Percentiles rank a stretch among this genome's conserved stretches.
Evolutionary conservation across 805 yeast genomes (phyloP).

Genomic region (Kluyveromyces nonfermentans): DNA sequence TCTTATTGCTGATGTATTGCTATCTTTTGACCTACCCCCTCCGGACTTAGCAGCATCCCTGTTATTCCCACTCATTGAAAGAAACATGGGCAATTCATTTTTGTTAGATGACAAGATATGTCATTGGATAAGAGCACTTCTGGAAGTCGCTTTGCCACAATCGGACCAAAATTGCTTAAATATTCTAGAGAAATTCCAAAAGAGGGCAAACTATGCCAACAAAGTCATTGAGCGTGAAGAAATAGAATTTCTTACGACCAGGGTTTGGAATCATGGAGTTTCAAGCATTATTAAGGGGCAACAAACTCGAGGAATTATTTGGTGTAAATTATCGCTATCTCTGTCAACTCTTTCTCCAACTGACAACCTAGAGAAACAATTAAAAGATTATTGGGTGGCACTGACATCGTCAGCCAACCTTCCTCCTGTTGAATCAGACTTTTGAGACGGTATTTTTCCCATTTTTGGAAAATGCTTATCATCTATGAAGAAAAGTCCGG

Average conservation of each 20-base stretch:
- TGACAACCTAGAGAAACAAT: constrained; percentile 17
- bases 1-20: constrained; percentile 14
- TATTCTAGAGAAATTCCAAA: constrained; percentile 6
- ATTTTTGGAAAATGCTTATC: too few species aligned
- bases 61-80: constrained; percentile 14
- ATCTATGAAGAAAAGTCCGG: too few species aligned
- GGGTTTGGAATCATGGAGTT: constrained; percentile 34
- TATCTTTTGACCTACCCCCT: constrained; percentile 11
- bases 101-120: constrained; percentile 15
- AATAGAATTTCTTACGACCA: constrained; percentile 30
- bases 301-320: constrained; percentile 14
- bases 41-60: constrained; percentile 12
- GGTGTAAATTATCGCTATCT: constrained; percentile 26
- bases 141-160: constrained; percentile 9
- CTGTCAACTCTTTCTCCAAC: constrained; percentile 20
- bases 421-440: too few species aligned
- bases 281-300: constrained; percentile 17
- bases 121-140: constrained; percentile 23
- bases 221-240: constrained; percentile 16
- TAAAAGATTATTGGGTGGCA: constrained; percentile 25
- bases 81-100: constrained; percentile 12
- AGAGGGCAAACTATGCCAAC: constrained; percentile 3
- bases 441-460: too few species aligned
- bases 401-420: constrained; percentile 13
- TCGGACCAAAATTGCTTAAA: constrained; percentile 8